Base-by-base conservation (phyloP, 2,329 filamentous ascomycete species). In the Aspergillus vadensis region DNA sequence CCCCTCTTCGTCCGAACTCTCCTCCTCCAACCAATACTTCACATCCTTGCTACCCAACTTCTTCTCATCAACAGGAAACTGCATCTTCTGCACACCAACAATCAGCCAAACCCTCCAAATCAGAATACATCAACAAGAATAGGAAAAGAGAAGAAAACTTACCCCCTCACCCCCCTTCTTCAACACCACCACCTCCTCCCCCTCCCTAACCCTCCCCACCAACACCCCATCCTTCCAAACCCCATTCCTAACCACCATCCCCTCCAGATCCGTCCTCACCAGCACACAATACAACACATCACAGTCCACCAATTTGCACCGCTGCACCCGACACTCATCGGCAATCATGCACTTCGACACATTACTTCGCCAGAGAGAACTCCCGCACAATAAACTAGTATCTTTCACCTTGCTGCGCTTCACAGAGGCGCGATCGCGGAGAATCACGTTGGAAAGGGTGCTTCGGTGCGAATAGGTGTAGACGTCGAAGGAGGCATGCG, bases 1-100 rank as follows among this genome's bases (percentile, higher is more conserved):
- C 5, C 32, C 32, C 32, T 36, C 32, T 14, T 12, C 32, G 4
- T 36, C 32, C 32, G 32, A 36, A 5, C 32, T 15, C 32, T 36
- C 92, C 74, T 94, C 88, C 38, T 94, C 91, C 4, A 44, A 21
- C 41, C 41, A 44, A 2, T 19, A 4, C 10, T n/a, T 23, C 2
- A 19, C 12, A 44, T 15, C 19, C 41, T 7, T 36, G 1, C 32
- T 36, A 36, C 15, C 12, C 32, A 36, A 14, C 32, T 36, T 36
- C 12, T 36, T 36, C 32, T 36, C 32, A 14, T 36, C 0, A 14
- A 36, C 32, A 12, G 32, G 10, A 12, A 36, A 2, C 32, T 36
- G 8, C 23, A 15, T 19, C 25, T 50, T n/a, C n/a, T 30, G 15
- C n/a, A 10, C 7, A 2, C 4, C 25, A 21, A 51, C 27, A 57